phyloP scores from a whole-genome alignment of 2,329 filamentous ascomycete species.

The Stagonosporopsis cucurbitacearum region DNA sequence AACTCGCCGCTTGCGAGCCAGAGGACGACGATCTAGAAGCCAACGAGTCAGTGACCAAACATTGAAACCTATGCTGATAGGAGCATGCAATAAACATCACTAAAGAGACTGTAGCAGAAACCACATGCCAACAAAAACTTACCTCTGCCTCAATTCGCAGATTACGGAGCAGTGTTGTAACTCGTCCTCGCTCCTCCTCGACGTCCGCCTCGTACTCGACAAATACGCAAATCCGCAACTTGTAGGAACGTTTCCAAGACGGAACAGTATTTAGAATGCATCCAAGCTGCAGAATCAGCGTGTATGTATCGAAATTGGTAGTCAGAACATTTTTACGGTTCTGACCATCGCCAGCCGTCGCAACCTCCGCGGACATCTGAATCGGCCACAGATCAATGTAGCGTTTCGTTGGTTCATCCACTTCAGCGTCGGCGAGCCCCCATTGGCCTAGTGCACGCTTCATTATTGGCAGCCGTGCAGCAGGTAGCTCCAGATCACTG shows the following conservation, averaged over 20 bases:
- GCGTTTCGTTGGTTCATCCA: constrained; percentile 69
- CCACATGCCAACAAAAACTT: not conserved
- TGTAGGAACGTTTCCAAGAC: constrained; percentile 77
- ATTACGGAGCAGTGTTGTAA: constrained; percentile 78
- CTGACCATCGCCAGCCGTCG: constrained; percentile 56
- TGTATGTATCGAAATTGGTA: constrained; percentile 90
- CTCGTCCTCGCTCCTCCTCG: constrained; percentile 74
- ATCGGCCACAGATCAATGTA: constrained; percentile 92
- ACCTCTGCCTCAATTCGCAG: constrained; percentile 78
- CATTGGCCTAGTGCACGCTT: constrained; percentile 36
- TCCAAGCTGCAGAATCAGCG: constrained; percentile 83
- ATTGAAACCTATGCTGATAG: not conserved
- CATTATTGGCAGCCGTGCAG: constrained; percentile 38
- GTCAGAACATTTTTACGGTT: constrained; percentile 70
- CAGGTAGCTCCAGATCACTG: constrained; percentile 74
- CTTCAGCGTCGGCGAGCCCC: constrained; percentile 44
- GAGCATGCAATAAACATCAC: too few species aligned
- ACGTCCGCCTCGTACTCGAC: constrained; percentile 89
- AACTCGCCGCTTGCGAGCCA: constrained; percentile 78
- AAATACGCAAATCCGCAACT: constrained; percentile 80
- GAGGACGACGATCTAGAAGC: constrained; percentile 67
- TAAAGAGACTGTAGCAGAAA: too few species aligned
- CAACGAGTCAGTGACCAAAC: not conserved
- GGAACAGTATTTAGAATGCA: constrained; percentile 84
- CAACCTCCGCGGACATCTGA: constrained; percentile 87